Conservation (phyloP, 192 early-diverging fungal genomes). For the Coemansia sp. region DNA sequence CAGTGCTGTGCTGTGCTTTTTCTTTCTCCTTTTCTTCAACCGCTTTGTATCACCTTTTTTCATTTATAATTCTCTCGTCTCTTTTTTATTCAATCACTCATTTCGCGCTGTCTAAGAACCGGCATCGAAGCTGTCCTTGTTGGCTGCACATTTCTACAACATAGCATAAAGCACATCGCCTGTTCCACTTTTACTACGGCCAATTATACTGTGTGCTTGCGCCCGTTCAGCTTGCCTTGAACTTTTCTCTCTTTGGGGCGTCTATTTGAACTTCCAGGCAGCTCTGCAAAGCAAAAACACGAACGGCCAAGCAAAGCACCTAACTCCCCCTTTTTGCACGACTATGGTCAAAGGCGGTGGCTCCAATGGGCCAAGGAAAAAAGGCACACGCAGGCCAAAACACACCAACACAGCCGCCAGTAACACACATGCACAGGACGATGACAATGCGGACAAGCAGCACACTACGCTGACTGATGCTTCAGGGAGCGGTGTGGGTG, state of each 20-base stretch:
- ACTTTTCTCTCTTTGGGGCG: neutral
- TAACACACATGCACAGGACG: neutral
- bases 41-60: too few relatives aligned
- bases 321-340: neutral
- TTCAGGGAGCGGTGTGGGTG: neutral
- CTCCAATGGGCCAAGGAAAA: constrained; percentile 21
- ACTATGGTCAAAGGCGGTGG: constrained; percentile 31
- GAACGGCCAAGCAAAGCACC: too few relatives aligned
- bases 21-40: too few relatives aligned
- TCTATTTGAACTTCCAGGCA: neutral
- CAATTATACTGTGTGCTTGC: too few relatives aligned
- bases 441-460: constrained; percentile 1
- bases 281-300: neutral
- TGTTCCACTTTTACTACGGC: too few relatives aligned
- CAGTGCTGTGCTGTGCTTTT: too few relatives aligned
- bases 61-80: neutral
- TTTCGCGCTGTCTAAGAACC: too few relatives aligned
- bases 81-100: too few relatives aligned
- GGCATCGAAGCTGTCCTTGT: too few relatives aligned
- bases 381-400: constrained; percentile 15
- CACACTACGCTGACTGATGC: neutral
- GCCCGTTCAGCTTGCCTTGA: too few relatives aligned
- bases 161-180: too few relatives aligned
- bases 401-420: neutral
- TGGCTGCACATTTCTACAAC: too few relatives aligned